These are phyloP conservation scores for Immersiella caudata DNA, from an alignment of 495 filamentous ascomycete species.

Conservation along the genomic window DNA sequence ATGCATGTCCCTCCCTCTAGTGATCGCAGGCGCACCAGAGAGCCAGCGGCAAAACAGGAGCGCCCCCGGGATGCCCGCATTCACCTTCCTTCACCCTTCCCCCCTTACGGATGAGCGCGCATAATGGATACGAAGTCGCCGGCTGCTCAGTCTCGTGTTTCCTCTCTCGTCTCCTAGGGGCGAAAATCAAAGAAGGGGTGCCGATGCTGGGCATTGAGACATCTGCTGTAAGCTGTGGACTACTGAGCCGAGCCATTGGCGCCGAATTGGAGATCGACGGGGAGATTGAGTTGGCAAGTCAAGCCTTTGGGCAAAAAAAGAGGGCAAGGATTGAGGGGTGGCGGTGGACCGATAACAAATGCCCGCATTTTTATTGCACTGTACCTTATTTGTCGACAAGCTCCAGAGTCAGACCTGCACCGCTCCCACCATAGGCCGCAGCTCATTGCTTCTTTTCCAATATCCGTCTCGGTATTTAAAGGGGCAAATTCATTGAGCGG, in stretches of 20 bases:
- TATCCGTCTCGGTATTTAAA: conserved; percentile 12
- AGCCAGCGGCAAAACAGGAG: too few relatives aligned
- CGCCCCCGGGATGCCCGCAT: not conserved
- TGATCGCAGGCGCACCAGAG: not conserved
- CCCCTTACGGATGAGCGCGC: not conserved
- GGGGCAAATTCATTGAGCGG: conserved; percentile 1
- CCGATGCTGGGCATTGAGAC: conserved; percentile 6
- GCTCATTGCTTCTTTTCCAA: conserved; percentile 15
- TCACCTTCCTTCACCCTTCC: not conserved
- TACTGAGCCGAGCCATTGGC: conserved; percentile 18
- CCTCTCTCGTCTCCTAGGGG: not conserved
- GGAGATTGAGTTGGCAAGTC: conserved; percentile 4
- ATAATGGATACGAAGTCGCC: not conserved
- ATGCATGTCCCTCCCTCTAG: not conserved
- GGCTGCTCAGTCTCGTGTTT: conserved; percentile 5
- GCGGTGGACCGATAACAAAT: conserved; percentile 8
- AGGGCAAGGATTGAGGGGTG: too few relatives aligned
- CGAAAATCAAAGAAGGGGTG: not conserved
- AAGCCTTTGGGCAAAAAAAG: not conserved
- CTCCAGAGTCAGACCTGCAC: conserved; percentile 1
- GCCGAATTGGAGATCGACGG: conserved; percentile 18
- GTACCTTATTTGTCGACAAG: not conserved
- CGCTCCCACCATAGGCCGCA: not conserved
- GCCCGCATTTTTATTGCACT: not conserved
- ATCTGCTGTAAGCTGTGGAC: not conserved